These are phyloP conservation scores for Magnusiomyces tetraspermus DNA, from an alignment of 1,139 yeast genomes.

Conservation along the genomic window DNA sequence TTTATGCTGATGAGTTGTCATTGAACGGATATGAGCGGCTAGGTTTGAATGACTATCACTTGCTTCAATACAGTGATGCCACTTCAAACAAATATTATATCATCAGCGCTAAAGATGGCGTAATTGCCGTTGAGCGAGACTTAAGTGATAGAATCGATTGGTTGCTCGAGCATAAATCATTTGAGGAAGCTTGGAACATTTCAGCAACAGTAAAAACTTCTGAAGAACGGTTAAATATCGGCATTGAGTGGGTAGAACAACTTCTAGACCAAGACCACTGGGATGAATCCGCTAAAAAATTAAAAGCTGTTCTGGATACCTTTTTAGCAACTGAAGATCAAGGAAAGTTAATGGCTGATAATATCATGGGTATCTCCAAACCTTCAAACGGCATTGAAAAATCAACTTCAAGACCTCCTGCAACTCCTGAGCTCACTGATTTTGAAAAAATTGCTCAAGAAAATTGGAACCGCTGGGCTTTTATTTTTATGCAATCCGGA, in stretches of 20 bases:
- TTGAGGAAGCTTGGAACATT: slow-evolving; percentile 67
- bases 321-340: slow-evolving; percentile 15
- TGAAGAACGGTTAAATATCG: slow-evolving; percentile 47
- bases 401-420: neutral
- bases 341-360: neutral
- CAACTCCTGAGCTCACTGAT: neutral
- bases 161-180: slow-evolving; percentile 50
- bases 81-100: slow-evolving; percentile 46
- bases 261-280: slow-evolving; percentile 45
- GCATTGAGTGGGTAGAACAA: slow-evolving; percentile 52
- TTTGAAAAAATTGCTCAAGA: slow-evolving; percentile 11
- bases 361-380: neutral
- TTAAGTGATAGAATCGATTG: slow-evolving; percentile 63
- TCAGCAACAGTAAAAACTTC: slow-evolving; percentile 48
- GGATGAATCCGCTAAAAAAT: slow-evolving; percentile 47
- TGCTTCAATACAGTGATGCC: slow-evolving; percentile 28
- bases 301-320: slow-evolving; percentile 36
- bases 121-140: slow-evolving; percentile 61
- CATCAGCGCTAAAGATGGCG: slow-evolving; percentile 74
- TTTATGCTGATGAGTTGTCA: slow-evolving; percentile 75
- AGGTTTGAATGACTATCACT: slow-evolving; percentile 72
- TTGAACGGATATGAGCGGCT: slow-evolving; percentile 49
- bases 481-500: slow-evolving; percentile 43
- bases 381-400: neutral
- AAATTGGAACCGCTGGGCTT: slow-evolving; percentile 65